Evolutionary conservation across 106 monocot species (phyloP), one percentile per base, ranked within the genome.

Genomic region (Dendrobium huoshanense): DNA sequence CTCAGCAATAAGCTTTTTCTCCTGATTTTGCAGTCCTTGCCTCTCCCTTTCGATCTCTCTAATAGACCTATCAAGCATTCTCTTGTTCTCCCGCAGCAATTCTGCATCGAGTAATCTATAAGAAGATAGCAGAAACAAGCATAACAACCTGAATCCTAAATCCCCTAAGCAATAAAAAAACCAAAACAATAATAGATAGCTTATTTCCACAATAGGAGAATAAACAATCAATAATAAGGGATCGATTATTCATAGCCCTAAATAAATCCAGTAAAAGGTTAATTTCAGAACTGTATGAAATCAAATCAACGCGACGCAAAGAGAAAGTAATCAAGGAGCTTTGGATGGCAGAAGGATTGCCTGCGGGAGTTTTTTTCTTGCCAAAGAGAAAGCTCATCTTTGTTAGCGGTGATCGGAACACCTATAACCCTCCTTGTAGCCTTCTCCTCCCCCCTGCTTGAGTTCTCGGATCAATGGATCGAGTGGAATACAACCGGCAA

Each of bases 1-100:
- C 84, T 96, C 96, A 0, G 72, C 55, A 31, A 96, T 96, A 29
- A 96, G 93, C 85, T 92, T 96, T 84, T 96, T 96, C 86, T 96
- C 96, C 61, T 94, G 96, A 24, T 84, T 59, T 67, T 96, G 96
- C 40, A 96, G 81, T 1, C 90, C 88, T 78, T 90, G 88, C 80
- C 96, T 93, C 86, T 96, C 96, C 93, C 96, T 93, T 84, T 96
- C 96, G 25, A 93, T 96, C 9, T 96, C 96, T 61, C 93, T 83
- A 17, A 96, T 92, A 15, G 96, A 96, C 61, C 82, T 90, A 73
- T 96, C 96, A 78, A 93, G 83, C 96, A 93, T 96, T 73, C 96
- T 80, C 87, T 96, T 96, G 51, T 96, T 96, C 87, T 96, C 96
- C 90, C 93, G 83, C 89, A 96, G 80, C 73, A 96, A 55, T 80